phyloP scores from a whole-genome alignment of 179 eudicot genomes.

The Amaranthus tricolor region DNA sequence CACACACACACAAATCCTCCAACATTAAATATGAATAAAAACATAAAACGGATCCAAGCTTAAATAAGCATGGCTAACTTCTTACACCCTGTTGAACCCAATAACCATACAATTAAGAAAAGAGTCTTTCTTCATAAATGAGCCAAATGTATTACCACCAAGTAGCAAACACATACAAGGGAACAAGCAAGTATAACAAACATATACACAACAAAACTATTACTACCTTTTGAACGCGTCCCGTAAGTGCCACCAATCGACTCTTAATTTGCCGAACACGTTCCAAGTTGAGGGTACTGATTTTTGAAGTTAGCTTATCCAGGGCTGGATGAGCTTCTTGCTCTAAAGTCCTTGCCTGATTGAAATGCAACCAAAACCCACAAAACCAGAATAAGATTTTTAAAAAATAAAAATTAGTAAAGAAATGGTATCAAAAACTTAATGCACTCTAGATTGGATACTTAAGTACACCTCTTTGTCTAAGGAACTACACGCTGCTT shows the following conservation, averaged over 20 bases:
- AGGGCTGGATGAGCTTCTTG: conserved; percentile 39
- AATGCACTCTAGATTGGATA: background rate
- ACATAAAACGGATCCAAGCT: background rate
- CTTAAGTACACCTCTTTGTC: conserved; percentile 63
- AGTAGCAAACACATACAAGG: background rate
- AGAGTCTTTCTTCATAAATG: background rate
- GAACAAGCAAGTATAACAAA: background rate
- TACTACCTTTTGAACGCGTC: conserved; percentile 31
- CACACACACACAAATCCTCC: background rate
- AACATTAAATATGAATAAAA: background rate
- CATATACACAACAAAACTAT: background rate
- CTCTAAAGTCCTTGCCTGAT: conserved; percentile 38
- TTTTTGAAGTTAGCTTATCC: conserved; percentile 40
- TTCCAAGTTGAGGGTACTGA: conserved; percentile 43
- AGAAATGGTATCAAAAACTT: background rate
- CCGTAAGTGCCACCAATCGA: conserved; percentile 37
- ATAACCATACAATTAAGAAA: background rate
- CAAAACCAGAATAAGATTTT: background rate
- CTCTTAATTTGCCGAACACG: conserved; percentile 43
- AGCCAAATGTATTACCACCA: background rate
- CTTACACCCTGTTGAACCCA: background rate
- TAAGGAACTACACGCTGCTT: conserved; percentile 92
- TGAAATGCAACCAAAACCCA: background rate
- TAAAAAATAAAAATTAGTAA: background rate
- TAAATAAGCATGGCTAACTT: background rate